Evolutionary conservation across 2,329 filamentous ascomycete species (phyloP), one percentile per base, ranked within the genome.

Genomic region (Elsinoe batatas): DNA sequence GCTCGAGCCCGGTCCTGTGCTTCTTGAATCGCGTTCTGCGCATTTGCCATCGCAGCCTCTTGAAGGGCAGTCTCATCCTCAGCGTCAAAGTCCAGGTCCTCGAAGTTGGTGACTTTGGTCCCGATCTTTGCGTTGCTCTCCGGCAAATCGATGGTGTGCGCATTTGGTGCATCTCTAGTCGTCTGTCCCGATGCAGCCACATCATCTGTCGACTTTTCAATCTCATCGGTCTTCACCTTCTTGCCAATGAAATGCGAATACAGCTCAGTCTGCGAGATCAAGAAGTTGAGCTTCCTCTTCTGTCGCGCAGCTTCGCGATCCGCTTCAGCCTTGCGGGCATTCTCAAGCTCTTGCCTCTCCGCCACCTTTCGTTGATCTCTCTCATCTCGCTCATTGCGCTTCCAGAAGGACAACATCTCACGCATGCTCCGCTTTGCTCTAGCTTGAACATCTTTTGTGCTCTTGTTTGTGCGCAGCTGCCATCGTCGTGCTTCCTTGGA

Each of bases 361-460:
- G 93, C 93, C 53, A 91, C 84, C 74, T 95, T 94, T 63, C 93
- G 85, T 61, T 94, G 77, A 69, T 98, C 93, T 58, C 93, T 88
- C 69, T 98, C 93, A 68, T 98, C 93, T 54, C 91, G 87, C 71
- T 98, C 93, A 69, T 98, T 98, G 57, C 91, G 86, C 74, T 97
- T 97, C 93, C 93, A 98, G 79, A 97, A 98, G 57, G 88, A 84
- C 81, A 96, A 93, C 93, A 98, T 98, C 73, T 98, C 93, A 68
- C 93, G 84, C 93, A 98, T 98, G 58, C 91, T 91, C 62, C 93
- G 87, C 78, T 98, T 98, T 57, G 93, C 93, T 47, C 93, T 84
- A 40, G 93, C 93, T 69, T 97, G 93, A 3, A 95, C 87, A 70
- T 98, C 93, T 71, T 98, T 98, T 69, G 88, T 93, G 67, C 91